Base-by-base conservation (phyloP, 2,329 filamentous ascomycete genomes). In the Fusarium nanum region DNA sequence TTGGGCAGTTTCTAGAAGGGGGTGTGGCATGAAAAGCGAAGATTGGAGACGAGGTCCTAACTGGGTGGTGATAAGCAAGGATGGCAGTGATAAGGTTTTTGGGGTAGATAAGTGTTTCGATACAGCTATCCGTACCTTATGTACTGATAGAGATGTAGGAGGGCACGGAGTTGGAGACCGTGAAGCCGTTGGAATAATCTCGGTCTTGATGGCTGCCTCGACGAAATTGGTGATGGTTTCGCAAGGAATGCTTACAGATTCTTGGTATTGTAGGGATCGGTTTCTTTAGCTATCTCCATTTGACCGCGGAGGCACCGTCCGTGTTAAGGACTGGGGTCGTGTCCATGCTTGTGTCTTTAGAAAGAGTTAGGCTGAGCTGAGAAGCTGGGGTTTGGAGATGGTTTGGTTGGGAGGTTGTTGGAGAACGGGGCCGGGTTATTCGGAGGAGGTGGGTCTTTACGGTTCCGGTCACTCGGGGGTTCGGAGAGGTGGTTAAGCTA, bases 241-340 rank as follows among this genome's bases (percentile, higher is more conserved):
- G 27, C 40, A 65, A 46, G 52, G 61, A 23, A 46, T 27, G 28
- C 40, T 52, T 28, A n/a, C 14, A n/a, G 28, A 23, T 22, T 30
- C 60, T 58, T 64, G 60, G 40, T 58, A 64, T 52, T 49, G 45
- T 59, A 64, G 60, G 60, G 60, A 52, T 64, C 53, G 60, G 60
- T 59, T 59, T 59, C 45, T 65, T 49, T 25, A 14, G 42, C n/a
- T 49, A 66, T 55, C 63, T 60, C 44, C 48, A 32, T 49, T 34
- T 10, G 18, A 44, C 18, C 32, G 23, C 14, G n/a, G 49, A 52
- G 40, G 23, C 49, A 34, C 49, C 49, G 49, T 41, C 32, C 49
- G 22, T 40, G 14, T 22, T 30, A 47, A 37, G 11, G 18, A 49
- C 30, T 27, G 32, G 49, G 49, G 18, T 52, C 20, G n/a, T 28